These are phyloP conservation scores for Halophytophthora polymorphica DNA, from an alignment of 352 stramenopile species.

Conservation along the genomic window DNA sequence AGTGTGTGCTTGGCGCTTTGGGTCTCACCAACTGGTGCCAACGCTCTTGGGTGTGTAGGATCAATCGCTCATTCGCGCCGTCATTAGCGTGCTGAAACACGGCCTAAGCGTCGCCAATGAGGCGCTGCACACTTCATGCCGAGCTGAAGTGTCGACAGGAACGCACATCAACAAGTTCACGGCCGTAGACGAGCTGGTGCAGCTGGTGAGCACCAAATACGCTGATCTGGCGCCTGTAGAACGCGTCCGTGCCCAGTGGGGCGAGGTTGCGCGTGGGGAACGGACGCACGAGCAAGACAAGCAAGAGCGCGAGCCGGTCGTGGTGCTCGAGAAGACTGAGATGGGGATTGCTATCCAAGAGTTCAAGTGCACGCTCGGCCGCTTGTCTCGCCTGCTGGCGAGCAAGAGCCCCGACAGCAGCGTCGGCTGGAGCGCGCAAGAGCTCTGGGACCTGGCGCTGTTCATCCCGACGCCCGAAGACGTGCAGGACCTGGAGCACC, in stretches of 20 bases:
- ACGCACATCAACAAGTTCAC: not conserved
- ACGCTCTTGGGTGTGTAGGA: constrained; percentile 12
- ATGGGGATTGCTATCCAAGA: constrained; percentile 27
- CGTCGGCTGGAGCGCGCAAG: constrained; percentile 43
- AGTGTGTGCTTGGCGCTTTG: no score
- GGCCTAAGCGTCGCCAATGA: constrained; percentile 36
- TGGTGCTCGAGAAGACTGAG: constrained; percentile 26
- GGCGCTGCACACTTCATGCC: constrained; percentile 1
- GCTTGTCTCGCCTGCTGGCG: constrained; percentile 29
- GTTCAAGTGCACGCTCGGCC: constrained; percentile 26
- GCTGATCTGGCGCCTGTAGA: constrained; percentile 12
- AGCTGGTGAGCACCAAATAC: constrained; percentile 28
- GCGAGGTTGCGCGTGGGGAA: constrained; percentile 1
- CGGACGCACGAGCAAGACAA: not conserved
- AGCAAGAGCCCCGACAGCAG: constrained; percentile 42
- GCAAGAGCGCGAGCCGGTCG: constrained; percentile 10
- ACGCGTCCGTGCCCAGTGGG: not conserved
- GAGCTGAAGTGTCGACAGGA: not conserved
- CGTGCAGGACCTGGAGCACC: constrained; percentile 39
- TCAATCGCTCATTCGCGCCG: constrained; percentile 36
- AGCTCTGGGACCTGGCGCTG: constrained; percentile 57
- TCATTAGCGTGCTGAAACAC: constrained; percentile 29
- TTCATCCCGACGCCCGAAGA: constrained; percentile 56
- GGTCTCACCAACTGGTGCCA: no score
- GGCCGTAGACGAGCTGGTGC: constrained; percentile 21